Base-by-base conservation (phyloP, 2,329 filamentous ascomycete genomes). In the Botrytis medusae region DNA sequence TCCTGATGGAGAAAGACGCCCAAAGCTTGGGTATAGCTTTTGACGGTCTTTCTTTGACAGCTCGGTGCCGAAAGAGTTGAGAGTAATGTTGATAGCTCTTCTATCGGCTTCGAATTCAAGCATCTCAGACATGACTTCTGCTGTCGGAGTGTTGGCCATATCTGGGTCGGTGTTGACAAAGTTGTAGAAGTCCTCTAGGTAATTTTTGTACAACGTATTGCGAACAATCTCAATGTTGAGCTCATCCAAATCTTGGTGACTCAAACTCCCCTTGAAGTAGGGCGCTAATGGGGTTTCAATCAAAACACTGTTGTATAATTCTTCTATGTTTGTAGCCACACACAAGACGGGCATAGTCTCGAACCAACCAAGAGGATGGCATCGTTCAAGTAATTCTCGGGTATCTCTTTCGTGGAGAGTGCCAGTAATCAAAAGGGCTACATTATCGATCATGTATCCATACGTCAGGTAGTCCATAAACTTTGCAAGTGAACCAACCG, bases 401-500 rank as follows among this genome's bases (percentile, higher is more conserved):
- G 96, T 99, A 83, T 99, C 96, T 82, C 96, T 90, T 85, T 99
- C 97, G 84, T 99, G 96, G 44, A 99, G 89, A 20, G 96, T 99
- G 75, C 96, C 96, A 34, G 96, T 99, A 83, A 99, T 99, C 80
- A 99, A 90, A 59, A 99, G 91, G 57, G 97, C 96, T 71, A 99
- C 94, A 80, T 99, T 99, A 85, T 99, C 96, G 84, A 99, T 99
- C 96, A 99, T 99, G 87, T 99, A 99, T 75, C 95, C 95, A 83
- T 99, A 99, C 1, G 96, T 99, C 75, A 99, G 87, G 84, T 97
- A 99, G 83, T 98, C 94, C 89, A 99, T 94, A 83, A 99, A 99
- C 82, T 93, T 94, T 76, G 95, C 92, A 54, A 98, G 90, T 1
- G 94, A 93, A 25, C 96, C 96, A 2, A 93, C 93, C 42, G 95